Conservation (phyloP, 768 basidiomycete genomes). For the Clitopilus passeckerianus region DNA sequence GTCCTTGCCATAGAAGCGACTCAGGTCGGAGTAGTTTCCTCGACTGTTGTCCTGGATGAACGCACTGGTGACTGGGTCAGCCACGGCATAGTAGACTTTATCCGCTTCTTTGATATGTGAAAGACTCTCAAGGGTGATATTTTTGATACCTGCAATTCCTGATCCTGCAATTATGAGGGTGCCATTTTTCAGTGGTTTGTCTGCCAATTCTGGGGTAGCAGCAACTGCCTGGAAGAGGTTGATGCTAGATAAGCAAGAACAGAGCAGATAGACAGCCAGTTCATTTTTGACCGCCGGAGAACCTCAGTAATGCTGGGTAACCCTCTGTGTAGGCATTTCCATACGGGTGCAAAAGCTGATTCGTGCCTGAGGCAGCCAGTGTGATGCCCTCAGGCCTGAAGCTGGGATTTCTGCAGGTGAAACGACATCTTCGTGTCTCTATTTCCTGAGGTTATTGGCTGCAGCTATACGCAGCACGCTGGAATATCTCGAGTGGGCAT, state of each 20-base stretch:
- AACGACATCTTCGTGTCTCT: too few species aligned
- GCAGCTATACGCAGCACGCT: too few species aligned
- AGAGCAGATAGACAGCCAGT: not conserved
- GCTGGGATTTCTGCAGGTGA: too few species aligned
- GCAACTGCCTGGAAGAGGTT: not conserved
- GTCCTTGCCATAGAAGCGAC: not conserved
- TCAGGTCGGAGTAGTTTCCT: not conserved
- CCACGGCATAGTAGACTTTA: not conserved
- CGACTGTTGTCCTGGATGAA: not conserved
- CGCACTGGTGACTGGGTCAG: not conserved
- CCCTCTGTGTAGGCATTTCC: not conserved
- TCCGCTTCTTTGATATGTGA: not conserved
- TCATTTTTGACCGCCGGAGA: not conserved
- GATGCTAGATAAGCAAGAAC: not conserved
- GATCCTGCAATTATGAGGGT: not conserved
- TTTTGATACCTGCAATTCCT: not conserved
- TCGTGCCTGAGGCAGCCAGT: not conserved
- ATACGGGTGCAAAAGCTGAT: not conserved
- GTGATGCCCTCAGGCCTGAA: too few species aligned
- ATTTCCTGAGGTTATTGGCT: too few species aligned
- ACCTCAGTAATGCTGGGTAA: not conserved
- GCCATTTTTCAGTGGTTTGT: not conserved
- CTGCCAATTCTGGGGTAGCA: not conserved
- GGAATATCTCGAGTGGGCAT: too few species aligned
- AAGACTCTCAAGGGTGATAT: not conserved